A percentile compares a stretch with the other conserved stretches of the same genome.
phyloP scores from a whole-genome alignment of 2,329 filamentous ascomycete species.

The Talaromyces sp. region DNA sequence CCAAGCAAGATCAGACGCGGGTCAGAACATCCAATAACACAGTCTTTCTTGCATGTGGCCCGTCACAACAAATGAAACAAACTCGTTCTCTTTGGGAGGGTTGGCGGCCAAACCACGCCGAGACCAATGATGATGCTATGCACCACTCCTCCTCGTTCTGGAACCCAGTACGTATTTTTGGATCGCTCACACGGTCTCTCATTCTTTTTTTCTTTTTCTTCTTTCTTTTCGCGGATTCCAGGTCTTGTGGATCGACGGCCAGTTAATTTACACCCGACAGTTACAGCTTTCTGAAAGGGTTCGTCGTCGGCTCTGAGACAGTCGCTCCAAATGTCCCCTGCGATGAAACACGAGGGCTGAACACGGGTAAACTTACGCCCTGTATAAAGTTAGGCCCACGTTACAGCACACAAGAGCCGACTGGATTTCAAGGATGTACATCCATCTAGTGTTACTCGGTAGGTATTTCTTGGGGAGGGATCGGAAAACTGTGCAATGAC shows the following conservation, averaged over 20 bases:
- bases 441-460: neutral
- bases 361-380: neutral
- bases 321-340: neutral
- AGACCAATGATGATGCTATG: neutral
- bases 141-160: neutral
- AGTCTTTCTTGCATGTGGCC: neutral
- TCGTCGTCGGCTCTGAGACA: neutral
- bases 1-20: neutral
- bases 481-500: too few species aligned
- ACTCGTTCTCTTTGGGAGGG: neutral
- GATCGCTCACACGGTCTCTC: neutral
- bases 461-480: too few species aligned
- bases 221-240: neutral
- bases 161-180: too few species aligned
- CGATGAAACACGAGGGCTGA: slow-evolving; percentile 1
- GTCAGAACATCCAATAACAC: neutral
- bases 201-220: too few species aligned
- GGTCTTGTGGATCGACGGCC: neutral
- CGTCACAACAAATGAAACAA: neutral
- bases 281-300: neutral
- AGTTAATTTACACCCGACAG: slow-evolving; percentile 1
- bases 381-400: neutral
- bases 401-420: neutral
- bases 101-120: neutral
- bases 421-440: neutral